Evolutionary conservation across 2,329 filamentous ascomycete species (phyloP), one percentile per base, ranked within the genome.

Genomic region (Ophiosphaerella narmari): DNA sequence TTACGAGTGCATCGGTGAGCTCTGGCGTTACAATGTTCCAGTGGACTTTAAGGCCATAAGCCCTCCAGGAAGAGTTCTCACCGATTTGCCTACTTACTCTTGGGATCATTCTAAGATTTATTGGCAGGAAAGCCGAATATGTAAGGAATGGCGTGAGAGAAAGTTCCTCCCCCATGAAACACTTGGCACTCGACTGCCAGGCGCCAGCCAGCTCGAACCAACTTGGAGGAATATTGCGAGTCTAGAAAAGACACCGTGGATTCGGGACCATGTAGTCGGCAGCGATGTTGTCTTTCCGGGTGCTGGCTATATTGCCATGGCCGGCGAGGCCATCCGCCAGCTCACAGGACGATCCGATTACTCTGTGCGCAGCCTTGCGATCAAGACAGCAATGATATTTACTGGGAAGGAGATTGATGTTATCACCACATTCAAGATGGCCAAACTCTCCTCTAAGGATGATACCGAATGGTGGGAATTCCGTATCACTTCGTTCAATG

Each of bases 181-280:
- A 1, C 46, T 62, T 1, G 58, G 58, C 6, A 16, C 39, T 5
- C 48, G 46, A 7, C 33, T 57, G 2, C 41, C 43, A 2, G 56
- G 41, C 8, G 36, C 12, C 5, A 32, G 37, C 12, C 37, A 33
- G 33, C 21, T 18, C 11, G 35, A 43, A 18, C 52, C 44, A 0
- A 42, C 29, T 2, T 62, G 45, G 46, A 36, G 45, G n/a, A 53
- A 57, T 7, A 11, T 34, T 16, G 8, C 35, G n/a, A 11, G 23
- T 14, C n/a, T 43, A 2, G 16, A 26, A 8, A 66, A 77, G 31
- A 55, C 67, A 0, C 71, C 76, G 0, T 82, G 80, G 80, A 40
- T 81, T 1, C 50, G 55, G 0, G 76, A 79, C 34, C 78, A 83
- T 54, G 67, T 41, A 2, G 16, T 82, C 1, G 65, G 70, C 1